These are phyloP conservation scores for Boechera divaricarpa DNA, from an alignment of 345 rosid species.

Conservation along the genomic window DNA sequence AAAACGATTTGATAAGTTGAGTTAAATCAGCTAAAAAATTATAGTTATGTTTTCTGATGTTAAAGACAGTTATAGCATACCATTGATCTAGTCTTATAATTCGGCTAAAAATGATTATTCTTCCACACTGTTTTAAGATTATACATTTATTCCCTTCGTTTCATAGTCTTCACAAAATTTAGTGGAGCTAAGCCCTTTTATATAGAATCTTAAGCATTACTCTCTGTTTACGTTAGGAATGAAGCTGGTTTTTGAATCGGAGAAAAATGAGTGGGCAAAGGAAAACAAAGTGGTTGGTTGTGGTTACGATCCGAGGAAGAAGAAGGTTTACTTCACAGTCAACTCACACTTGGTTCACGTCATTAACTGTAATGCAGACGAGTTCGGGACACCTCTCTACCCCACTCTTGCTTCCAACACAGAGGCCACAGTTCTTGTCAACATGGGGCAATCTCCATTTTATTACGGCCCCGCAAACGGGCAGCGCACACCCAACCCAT, in stretches of 20 bases:
- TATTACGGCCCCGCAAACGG: constrained; percentile 43
- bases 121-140: not conserved
- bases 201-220: not conserved
- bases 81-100: not conserved
- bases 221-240: constrained; percentile 53
- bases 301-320: constrained; percentile 48
- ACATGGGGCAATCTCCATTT: constrained; percentile 48
- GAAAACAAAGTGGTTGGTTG: constrained; percentile 46
- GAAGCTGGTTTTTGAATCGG: constrained; percentile 54
- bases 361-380: constrained; percentile 47
- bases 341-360: constrained; percentile 48
- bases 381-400: constrained; percentile 48
- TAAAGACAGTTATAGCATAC: not conserved
- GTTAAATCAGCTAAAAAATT: not conserved
- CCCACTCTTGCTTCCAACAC: constrained; percentile 45
- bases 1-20: not conserved
- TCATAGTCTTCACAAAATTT: not conserved
- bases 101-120: not conserved
- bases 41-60: not conserved
- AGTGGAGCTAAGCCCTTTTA: not conserved
- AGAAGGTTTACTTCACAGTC: constrained; percentile 49
- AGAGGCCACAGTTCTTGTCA: constrained; percentile 36
- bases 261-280: constrained; percentile 45
- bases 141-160: not conserved
- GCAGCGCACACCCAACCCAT: constrained; percentile 44